A percentile compares a stretch with the other conserved stretches of the same genome.
These are phyloP conservation scores for Zygosaccharomyces lentus DNA, from an alignment of 805 yeast species.

Conservation along the genomic window DNA sequence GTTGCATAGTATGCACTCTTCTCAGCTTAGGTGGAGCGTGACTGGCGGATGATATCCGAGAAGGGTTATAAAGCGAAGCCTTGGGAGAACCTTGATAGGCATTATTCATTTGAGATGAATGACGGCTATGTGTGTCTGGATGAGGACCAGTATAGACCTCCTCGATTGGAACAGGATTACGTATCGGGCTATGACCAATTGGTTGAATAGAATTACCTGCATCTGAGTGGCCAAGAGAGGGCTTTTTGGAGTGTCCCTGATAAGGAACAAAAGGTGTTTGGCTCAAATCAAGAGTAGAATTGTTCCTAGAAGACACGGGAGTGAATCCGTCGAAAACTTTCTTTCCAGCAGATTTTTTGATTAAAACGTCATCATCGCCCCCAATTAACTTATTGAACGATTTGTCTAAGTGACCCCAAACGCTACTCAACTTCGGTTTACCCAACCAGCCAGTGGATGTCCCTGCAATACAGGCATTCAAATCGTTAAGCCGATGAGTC, in stretches of 20 bases:
- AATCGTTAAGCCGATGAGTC: constrained; percentile 34
- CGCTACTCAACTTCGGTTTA: constrained; percentile 68
- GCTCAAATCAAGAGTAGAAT: constrained; percentile 39
- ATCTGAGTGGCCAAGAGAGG: constrained; percentile 9
- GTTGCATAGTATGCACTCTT: constrained; percentile 15
- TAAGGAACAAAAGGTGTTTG: constrained; percentile 26
- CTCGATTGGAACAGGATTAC: background rate
- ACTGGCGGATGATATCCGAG: constrained; percentile 1
- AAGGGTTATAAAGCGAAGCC: constrained; percentile 4
- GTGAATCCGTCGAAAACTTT: constrained; percentile 70
- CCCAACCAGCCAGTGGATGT: constrained; percentile 72
- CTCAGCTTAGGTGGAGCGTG: constrained; percentile 7
- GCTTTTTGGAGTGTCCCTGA: constrained; percentile 8
- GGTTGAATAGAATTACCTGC: background rate
- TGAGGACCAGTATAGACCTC: background rate
- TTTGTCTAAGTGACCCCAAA: constrained; percentile 86
- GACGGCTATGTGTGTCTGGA: constrained; percentile 8
- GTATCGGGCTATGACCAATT: constrained; percentile 8
- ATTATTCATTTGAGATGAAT: constrained; percentile 10
- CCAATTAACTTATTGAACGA: constrained; percentile 74
- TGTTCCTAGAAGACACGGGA: constrained; percentile 60
- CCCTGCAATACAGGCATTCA: constrained; percentile 47
- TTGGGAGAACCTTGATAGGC: constrained; percentile 21
- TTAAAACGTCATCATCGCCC: constrained; percentile 64
- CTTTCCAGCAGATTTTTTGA: constrained; percentile 36